Evolutionary conservation across 768 basidiomycete genomes (phyloP).

Genomic region (Crassisporium funariophilum): DNA sequence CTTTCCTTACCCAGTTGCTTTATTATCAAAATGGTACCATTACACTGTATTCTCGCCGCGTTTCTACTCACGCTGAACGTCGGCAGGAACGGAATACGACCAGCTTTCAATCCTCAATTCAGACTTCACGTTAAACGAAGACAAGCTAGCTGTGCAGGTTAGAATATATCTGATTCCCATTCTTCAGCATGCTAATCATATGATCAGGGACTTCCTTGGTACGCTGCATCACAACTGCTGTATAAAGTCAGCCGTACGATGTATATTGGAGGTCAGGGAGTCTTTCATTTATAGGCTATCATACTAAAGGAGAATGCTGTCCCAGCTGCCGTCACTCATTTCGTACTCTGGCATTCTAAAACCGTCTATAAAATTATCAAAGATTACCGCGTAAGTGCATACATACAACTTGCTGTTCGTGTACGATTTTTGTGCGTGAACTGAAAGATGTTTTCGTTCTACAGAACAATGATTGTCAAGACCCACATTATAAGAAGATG

Average conservation of each 20-base stretch:
- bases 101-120: slow-evolving; percentile 51
- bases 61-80: neutral
- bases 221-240: slow-evolving; percentile 45
- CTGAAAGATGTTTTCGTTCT: slow-evolving; percentile 24
- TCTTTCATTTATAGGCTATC: neutral
- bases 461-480: slow-evolving; percentile 36
- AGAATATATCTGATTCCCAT: neutral
- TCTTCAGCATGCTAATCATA: neutral
- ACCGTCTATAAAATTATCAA: slow-evolving; percentile 40
- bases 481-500: slow-evolving; percentile 41
- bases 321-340: slow-evolving; percentile 45
- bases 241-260: slow-evolving; percentile 39
- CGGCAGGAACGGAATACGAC: slow-evolving; percentile 47
- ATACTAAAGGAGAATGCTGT: neutral
- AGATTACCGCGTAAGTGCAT: slow-evolving; percentile 21
- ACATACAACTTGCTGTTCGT: no score
- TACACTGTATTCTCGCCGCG: neutral
- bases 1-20: slow-evolving; percentile 51
- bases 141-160: slow-evolving; percentile 41
- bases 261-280: slow-evolving; percentile 36
- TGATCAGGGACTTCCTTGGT: slow-evolving; percentile 39
- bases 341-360: slow-evolving; percentile 49
- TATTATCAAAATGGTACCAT: slow-evolving; percentile 49
- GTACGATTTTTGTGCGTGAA: no score
- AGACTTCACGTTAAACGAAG: slow-evolving; percentile 48